Base-by-base conservation (phyloP, 495 filamentous ascomycete species). In the Neurospora sp. region DNA sequence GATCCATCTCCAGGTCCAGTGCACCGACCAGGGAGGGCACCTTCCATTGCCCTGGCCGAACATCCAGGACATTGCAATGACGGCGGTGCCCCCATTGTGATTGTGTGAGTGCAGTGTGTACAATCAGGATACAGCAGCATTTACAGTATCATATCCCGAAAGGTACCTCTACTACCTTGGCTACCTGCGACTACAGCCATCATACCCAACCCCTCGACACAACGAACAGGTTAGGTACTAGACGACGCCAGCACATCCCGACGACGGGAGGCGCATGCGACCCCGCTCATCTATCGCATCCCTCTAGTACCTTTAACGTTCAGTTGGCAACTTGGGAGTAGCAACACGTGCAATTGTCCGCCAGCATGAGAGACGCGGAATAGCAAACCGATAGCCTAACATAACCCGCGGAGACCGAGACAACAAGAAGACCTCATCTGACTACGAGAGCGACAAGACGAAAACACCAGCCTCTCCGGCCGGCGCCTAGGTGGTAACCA, bases 401-500 rank as follows among this genome's bases (percentile, higher is more conserved):
- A 9, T 35, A 62, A 62, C 54, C 54, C 54, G 54, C 54, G 27
- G 27, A 35, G 27, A 35, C 54, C 54, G 27, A 62, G 23, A 62
- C 23, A 16, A 62, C 12, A 35, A 62, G 54, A 27, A 27, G 27
- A 35, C 54, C 54, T 35, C 23, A 62, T 35, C 54, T 54, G 54
- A 62, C 54, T 62, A 62, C 54, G 54, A 72, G 35, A 23, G 71
- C 46, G 46, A 41, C 20, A n/a, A 69, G 66, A 20, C 38, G 18
- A 37, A 37, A 31, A 39, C n/a, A 42, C 31, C 35, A 23, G 66
- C 71, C 48, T 70, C 37, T 39, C 71, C 48, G 38, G 39, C 48
- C 72, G 31, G 23, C 70, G 27, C 59, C 54, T 41, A 39, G 73
- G 70, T 23, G 14, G n/a, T 74, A 42, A 59, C 31, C 71, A 72